Evolutionary conservation across 1,139 yeast genomes (phyloP).

Genomic region (Taiozyma sp.): DNA sequence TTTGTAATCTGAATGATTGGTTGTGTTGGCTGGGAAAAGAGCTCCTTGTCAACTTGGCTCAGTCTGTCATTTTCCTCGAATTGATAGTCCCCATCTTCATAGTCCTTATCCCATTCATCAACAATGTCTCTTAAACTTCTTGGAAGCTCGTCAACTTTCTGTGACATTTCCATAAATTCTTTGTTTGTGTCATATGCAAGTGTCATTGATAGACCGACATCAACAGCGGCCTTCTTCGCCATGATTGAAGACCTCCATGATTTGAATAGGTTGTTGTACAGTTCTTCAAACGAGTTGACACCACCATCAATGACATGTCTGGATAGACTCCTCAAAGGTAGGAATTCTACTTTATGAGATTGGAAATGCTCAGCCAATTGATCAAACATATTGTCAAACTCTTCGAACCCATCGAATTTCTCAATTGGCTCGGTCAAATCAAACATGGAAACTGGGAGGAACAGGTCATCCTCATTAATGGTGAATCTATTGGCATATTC

Average conservation of each 20-base stretch:
- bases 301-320: slow-evolving; percentile 1
- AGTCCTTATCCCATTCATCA: slow-evolving; percentile 18
- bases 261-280: background rate
- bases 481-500: slow-evolving; percentile 10
- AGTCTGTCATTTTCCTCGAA: slow-evolving; percentile 4
- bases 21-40: background rate
- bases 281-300: background rate
- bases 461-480: slow-evolving; percentile 6
- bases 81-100: slow-evolving; percentile 3
- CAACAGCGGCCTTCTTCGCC: slow-evolving; percentile 8
- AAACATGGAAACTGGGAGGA: slow-evolving; percentile 24
- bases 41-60: background rate
- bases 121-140: slow-evolving; percentile 6
- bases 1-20: slow-evolving; percentile 4
- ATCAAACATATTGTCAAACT: slow-evolving; percentile 45
- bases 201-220: slow-evolving; percentile 10
- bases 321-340: slow-evolving; percentile 5
- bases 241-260: slow-evolving; percentile 9
- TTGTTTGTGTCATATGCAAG: slow-evolving; percentile 5
- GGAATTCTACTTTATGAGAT: slow-evolving; percentile 25
- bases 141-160: slow-evolving; percentile 6
- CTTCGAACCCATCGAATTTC: slow-evolving; percentile 31
- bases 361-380: slow-evolving; percentile 38
- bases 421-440: slow-evolving; percentile 17
- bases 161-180: slow-evolving; percentile 7